Percentiles rank a stretch among this genome's conserved stretches.
Evolutionary conservation across 257 asterid genomes (phyloP).

Genomic region (Plantago ovata): DNA sequence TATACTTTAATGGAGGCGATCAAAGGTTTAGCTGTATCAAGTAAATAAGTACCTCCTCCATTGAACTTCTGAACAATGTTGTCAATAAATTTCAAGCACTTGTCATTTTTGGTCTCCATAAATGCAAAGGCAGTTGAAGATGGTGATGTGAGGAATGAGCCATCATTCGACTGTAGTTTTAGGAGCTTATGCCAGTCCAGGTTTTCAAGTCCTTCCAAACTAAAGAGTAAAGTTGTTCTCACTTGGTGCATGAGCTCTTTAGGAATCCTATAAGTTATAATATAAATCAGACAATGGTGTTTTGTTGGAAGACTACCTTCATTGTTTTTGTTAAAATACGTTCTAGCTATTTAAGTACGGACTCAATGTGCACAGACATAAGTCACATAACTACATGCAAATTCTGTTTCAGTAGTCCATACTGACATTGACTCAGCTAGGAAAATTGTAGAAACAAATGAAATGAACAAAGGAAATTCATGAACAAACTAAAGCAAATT

Average conservation of each 20-base stretch:
- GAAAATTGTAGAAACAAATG: too few species aligned
- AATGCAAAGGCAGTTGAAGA: slow-evolving; percentile 55
- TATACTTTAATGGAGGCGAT: background rate
- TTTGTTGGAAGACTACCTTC: too few species aligned
- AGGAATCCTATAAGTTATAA: slow-evolving; percentile 32
- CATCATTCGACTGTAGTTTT: slow-evolving; percentile 37
- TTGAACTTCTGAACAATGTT: slow-evolving; percentile 25
- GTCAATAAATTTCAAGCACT: slow-evolving; percentile 31
- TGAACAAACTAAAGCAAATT: too few species aligned
- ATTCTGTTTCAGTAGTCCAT: too few species aligned
- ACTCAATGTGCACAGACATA: too few species aligned
- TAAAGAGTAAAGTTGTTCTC: slow-evolving; percentile 35
- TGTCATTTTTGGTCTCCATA: slow-evolving; percentile 40
- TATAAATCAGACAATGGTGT: too few species aligned
- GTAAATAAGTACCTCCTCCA: slow-evolving; percentile 42
- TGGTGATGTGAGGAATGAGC: slow-evolving; percentile 56
- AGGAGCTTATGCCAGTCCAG: slow-evolving; percentile 49
- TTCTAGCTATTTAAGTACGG: too few species aligned
- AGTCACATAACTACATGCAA: too few species aligned
- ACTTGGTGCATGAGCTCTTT: slow-evolving; percentile 36
- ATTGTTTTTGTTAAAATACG: too few species aligned
- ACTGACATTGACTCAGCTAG: too few species aligned
- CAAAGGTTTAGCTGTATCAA: background rate
- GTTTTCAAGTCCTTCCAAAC: slow-evolving; percentile 44
- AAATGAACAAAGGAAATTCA: too few species aligned